Base-by-base conservation (phyloP, 495 filamentous ascomycete species). In the Aspergillus campestris region DNA sequence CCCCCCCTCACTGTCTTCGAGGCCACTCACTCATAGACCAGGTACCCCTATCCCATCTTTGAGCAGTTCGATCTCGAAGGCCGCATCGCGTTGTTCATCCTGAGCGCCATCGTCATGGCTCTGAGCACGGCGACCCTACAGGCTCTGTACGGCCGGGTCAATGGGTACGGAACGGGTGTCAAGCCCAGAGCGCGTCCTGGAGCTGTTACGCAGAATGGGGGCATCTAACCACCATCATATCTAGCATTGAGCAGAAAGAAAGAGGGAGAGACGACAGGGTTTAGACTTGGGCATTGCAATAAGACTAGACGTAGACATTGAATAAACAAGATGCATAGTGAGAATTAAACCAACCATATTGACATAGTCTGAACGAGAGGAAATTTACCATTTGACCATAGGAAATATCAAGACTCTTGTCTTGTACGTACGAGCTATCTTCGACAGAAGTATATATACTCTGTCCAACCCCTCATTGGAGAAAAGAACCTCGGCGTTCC, bases 21-120 rank as follows among this genome's bases (percentile, higher is more conserved):
- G 15, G 35, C 42, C 51, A 12, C 56, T 60, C 14, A 45, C 62
- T 55, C 13, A 51, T 34, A 11, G 15, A 39, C 13, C 45, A 85
- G 81, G 71, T 95, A 94, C 52, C 89, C 89, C 3, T 95, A 95
- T 68, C 89, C 89, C 3, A 74, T 94, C 11, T 86, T 95, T 48
- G 79, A 72, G 3, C 59, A 78, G 14, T 60, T 92, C 27, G 69
- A 62, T 36, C 80, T 78, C 1, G 57, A 68, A 46, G 76, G 83
- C 49, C 77, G 89, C 18, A 59, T 81, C 29, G 63, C 74, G 11
- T 70, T 95, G 8, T 95, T 94, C 53, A 71, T 69, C 9, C 57
- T 74, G 5, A 85, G 85, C 41, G 87, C 86, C 1, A 50, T 75
- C 9, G 56, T 84, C 14, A 91, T 94, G 86, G 78, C 80, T 3